phyloP scores from a whole-genome alignment of 1,284 basidiomycete genomes.

The Spongiforma sp. region DNA sequence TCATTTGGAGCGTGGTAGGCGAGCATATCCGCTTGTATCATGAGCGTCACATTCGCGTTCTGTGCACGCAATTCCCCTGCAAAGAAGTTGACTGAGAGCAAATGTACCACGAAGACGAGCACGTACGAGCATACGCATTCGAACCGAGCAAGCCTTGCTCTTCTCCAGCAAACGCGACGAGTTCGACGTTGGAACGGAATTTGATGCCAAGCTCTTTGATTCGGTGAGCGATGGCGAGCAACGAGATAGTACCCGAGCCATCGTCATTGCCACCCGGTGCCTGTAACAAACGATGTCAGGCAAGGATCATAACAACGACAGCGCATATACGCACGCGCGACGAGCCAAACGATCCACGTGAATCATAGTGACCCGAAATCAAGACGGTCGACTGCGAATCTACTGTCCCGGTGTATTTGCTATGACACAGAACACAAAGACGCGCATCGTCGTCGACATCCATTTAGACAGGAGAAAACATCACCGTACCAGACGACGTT shows the following conservation, averaged over 20 bases:
- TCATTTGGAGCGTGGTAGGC: conserved; percentile 78
- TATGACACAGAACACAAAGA: conserved; percentile 29
- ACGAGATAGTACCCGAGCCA: conserved; percentile 75
- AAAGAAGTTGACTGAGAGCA: neutral
- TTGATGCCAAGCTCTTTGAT: conserved; percentile 65
- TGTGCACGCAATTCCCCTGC: conserved; percentile 59
- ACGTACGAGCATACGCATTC: conserved; percentile 66
- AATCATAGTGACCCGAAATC: conserved; percentile 86
- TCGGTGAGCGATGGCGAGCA: conserved; percentile 78
- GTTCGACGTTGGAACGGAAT: conserved; percentile 71
- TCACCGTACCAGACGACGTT: conserved; percentile 78
- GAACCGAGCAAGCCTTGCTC: conserved; percentile 75
- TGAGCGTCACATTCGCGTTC: conserved; percentile 73
- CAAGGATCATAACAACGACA: neutral
- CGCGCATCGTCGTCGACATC: neutral
- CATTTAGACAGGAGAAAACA: neutral
- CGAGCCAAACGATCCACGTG: conserved; percentile 83
- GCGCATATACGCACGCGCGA: conserved; percentile 26
- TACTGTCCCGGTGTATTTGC: conserved; percentile 56
- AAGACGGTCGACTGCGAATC: conserved; percentile 62
- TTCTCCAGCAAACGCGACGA: conserved; percentile 74
- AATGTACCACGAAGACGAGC: neutral
- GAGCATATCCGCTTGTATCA: conserved; percentile 91
- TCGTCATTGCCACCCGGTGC: conserved; percentile 73
- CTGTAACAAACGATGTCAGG: conserved; percentile 19